A percentile compares a stretch with the other conserved stretches of the same genome.
Conservation (phyloP, 106 monocot species). For the Agapanthus africanus region DNA sequence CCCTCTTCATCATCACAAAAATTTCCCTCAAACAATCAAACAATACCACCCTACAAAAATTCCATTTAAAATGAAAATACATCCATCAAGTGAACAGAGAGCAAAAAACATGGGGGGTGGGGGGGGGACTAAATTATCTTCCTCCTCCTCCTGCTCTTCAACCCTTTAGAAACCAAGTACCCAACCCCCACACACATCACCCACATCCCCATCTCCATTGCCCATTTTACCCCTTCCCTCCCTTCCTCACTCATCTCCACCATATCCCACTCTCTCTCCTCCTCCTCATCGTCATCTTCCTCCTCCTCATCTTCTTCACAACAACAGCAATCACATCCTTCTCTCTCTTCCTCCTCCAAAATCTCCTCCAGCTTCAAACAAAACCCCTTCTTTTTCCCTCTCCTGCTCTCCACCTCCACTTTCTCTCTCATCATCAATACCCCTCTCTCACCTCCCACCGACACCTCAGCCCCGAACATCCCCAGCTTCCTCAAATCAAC, state of each 20-base stretch:
- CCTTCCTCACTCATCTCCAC: conserved; percentile 7
- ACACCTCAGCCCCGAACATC: conserved; percentile 26
- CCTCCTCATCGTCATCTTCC: conserved; percentile 12
- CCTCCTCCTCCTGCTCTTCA: conserved; percentile 6
- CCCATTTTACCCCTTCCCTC: conserved; percentile 33
- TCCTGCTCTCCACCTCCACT: conserved; percentile 11
- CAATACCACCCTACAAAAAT: no score
- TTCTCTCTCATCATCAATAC: conserved; percentile 17
- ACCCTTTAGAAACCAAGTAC: conserved; percentile 15
- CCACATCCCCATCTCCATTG: conserved; percentile 43
- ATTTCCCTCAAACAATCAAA: no score
- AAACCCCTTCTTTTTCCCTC: conserved; percentile 10
- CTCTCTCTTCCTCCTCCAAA: conserved; percentile 33
- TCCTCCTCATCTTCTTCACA: conserved; percentile 8
- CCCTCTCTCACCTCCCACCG: conserved; percentile 19
- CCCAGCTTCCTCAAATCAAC: conserved; percentile 13
- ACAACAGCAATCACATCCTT: conserved; percentile 13
- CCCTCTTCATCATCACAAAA: no score
- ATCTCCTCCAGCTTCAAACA: conserved; percentile 36
- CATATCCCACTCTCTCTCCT: conserved; percentile 27
- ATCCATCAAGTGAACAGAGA: no score
- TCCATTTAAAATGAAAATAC: no score
- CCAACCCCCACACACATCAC: conserved; percentile 39
- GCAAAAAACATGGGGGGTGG: no score
- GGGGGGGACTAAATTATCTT: no score